These are phyloP conservation scores for Dalechampia spathulata DNA, from an alignment of 441 rosid genomes.

Conservation along the genomic window DNA sequence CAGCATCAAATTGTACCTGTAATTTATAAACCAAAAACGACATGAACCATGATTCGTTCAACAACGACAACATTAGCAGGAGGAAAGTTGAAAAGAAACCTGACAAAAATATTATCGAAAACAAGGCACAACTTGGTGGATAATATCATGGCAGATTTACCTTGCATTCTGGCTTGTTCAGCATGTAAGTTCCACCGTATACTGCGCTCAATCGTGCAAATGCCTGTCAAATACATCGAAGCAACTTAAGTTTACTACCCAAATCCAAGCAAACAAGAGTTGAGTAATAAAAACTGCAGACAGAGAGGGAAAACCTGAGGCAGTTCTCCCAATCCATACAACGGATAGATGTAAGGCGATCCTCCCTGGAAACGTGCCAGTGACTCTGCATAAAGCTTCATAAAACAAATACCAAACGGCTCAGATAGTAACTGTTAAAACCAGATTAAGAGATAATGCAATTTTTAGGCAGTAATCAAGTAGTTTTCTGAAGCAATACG, in stretches of 20 bases:
- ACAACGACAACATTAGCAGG: no score
- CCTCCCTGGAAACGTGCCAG: conserved; percentile 86
- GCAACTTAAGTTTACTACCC: neutral
- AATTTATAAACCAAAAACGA: no score
- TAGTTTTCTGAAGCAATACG: no score
- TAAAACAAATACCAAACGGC: neutral
- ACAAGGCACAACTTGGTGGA: no score
- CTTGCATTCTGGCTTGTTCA: conserved; percentile 81
- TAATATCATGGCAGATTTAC: conserved; percentile 22
- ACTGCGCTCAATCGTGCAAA: conserved; percentile 91
- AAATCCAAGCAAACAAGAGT: no score
- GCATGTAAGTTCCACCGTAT: conserved; percentile 87
- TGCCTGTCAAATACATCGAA: conserved; percentile 35
- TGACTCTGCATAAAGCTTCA: conserved; percentile 71
- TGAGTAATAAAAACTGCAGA: neutral
- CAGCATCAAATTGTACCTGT: conserved; percentile 62
- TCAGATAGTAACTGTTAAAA: no score
- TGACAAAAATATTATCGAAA: no score
- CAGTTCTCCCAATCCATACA: conserved; percentile 81
- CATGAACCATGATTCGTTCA: no score
- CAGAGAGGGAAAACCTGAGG: conserved; percentile 55
- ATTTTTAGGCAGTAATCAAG: no score
- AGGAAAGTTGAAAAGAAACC: no score
- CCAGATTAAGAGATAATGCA: no score
- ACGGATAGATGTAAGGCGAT: conserved; percentile 83